Conservation (phyloP, 2,329 filamentous ascomycete genomes). For the Amauroascus niger region DNA sequence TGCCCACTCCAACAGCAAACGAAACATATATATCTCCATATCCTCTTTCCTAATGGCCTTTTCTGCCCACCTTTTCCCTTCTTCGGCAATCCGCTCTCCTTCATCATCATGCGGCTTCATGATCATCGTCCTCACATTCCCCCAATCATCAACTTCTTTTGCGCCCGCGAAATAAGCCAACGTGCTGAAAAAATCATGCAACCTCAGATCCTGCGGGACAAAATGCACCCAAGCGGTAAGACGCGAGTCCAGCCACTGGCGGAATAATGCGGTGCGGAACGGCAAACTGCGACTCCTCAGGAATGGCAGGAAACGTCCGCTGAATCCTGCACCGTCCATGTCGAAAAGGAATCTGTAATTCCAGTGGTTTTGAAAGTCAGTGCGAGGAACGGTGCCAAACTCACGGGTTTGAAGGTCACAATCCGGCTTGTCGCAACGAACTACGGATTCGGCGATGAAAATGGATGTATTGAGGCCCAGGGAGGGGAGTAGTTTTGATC, state of each 20-base stretch:
- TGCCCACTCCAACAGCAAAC: conserved; percentile 68
- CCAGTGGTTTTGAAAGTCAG: conserved; percentile 51
- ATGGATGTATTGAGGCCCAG: conserved; percentile 50
- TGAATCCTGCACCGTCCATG: conserved; percentile 59
- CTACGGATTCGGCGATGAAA: conserved; percentile 49
- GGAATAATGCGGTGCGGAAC: conserved; percentile 61
- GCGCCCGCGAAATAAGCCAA: conserved; percentile 63
- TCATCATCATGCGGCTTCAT: conserved; percentile 46
- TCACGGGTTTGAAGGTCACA: conserved; percentile 46
- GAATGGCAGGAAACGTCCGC: conserved; percentile 54
- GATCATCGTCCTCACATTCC: conserved; percentile 47
- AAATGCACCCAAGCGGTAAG: conserved; percentile 71
- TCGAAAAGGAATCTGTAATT: conserved; percentile 62
- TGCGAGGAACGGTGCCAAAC: conserved; percentile 39
- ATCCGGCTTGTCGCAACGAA: conserved; percentile 46
- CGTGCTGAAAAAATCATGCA: conserved; percentile 64
- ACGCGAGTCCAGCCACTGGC: conserved; percentile 69
- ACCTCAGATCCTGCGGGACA: conserved; percentile 63
- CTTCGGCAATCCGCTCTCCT: conserved; percentile 55
- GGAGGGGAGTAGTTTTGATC: conserved; percentile 30
- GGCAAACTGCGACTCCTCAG: conserved; percentile 58
- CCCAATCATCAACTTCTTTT: conserved; percentile 24
- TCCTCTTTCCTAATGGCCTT: conserved; percentile 59
- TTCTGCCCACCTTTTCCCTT: conserved; percentile 56
- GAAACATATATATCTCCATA: conserved; percentile 71